Base-by-base conservation (phyloP, 176 grass and related monocot species). In the Musa troglodytarum region DNA sequence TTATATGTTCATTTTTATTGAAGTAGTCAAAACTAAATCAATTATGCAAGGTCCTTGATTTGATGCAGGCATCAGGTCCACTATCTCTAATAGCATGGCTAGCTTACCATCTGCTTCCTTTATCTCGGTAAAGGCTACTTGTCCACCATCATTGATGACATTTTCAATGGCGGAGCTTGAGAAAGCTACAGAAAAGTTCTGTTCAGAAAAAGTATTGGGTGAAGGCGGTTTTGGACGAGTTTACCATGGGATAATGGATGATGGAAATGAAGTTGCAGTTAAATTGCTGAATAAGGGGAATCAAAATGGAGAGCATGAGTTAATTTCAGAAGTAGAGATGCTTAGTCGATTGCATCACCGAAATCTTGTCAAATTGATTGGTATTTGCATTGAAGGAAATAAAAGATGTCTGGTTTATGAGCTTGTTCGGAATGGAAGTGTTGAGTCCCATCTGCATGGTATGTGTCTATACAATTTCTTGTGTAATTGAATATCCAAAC, bases 221-320 rank as follows among this genome's bases (percentile, higher is more conserved):
- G 58, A 73, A 65, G 78, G 78, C 54, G 78, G 78, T 63, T 80
- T 80, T 80, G 69, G 78, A 14, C 50, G 78, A 53, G 78, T 80
- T 73, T 80, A 80, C 16, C 55, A 73, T 52, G 78, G 78, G 10
- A 29, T 59, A 16, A 58, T 80, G 20, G 57, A 73, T 26, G 58
- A 73, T 73, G 78, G 68, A 65, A 73, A 49, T 65, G 69, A 73
- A 21, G 78, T 73, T 73, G 78, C 78, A 29, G 78, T 80, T 53
- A 80, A 80, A 50, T 53, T 80, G 69, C 58, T 80, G 13, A 73
- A 49, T 28, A 80, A 23, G 56, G 50, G 16, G 34, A 58, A 80
- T 34, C 78, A 52, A n/a, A 52, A 59, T 65, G 78, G 78, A 28
- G 69, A 53, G 24, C 78, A 66, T 50, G 77, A 80, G 11, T 80